phyloP scores from a whole-genome alignment of 2,329 filamentous ascomycete species.

The Fusarium sororula region DNA sequence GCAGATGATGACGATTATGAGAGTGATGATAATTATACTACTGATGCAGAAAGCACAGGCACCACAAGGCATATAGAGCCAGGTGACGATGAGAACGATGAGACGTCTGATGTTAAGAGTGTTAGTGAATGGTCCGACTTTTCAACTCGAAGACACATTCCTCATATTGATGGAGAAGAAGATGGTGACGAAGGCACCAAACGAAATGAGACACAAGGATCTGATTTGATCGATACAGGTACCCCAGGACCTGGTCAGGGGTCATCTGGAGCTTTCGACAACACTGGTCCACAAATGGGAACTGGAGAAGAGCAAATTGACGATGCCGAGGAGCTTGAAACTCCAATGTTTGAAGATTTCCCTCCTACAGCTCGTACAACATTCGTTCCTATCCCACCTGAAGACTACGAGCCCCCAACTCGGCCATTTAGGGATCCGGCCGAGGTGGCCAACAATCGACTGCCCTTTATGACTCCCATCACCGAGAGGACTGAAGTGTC shows the following conservation, averaged over 20 bases:
- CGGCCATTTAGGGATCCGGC: constrained; percentile 83
- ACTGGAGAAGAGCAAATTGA: constrained; percentile 37
- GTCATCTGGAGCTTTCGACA: constrained; percentile 9
- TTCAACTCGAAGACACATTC: constrained; percentile 76
- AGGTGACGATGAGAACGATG: constrained; percentile 58
- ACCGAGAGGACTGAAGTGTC: constrained; percentile 95
- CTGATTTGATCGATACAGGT: constrained; percentile 52
- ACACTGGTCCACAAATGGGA: constrained; percentile 1
- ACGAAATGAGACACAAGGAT: constrained; percentile 47
- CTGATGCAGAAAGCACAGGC: constrained; percentile 83
- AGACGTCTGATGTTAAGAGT: constrained; percentile 66
- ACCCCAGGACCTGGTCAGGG: constrained; percentile 39
- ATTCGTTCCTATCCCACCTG: constrained; percentile 84
- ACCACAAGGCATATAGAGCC: constrained; percentile 74
- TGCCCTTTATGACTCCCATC: constrained; percentile 99
- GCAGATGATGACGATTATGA: constrained; percentile 76
- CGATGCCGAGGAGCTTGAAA: constrained; percentile 52
- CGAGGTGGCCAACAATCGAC: constrained; percentile 84
- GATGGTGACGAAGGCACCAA: constrained; percentile 44
- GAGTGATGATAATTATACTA: constrained; percentile 80
- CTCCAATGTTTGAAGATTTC: constrained; percentile 53
- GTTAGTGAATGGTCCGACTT: constrained; percentile 92
- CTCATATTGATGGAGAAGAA: constrained; percentile 52
- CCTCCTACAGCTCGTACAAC: constrained; percentile 66
- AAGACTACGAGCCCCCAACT: constrained; percentile 84